Base-by-base conservation (phyloP, 805 yeast species). In the Schizosaccharomyces pombe region DNA sequence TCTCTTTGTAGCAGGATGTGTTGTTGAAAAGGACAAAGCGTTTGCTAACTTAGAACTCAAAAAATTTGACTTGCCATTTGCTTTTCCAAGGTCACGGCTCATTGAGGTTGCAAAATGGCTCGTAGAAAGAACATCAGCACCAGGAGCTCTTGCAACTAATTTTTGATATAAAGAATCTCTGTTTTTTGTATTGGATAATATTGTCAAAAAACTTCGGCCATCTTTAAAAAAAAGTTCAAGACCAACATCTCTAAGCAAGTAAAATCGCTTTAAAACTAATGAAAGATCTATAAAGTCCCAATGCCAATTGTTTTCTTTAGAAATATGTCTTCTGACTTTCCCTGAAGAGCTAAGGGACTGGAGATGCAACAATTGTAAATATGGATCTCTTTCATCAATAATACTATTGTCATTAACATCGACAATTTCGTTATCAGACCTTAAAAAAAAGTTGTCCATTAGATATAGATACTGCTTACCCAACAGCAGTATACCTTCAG, bases 211-310 rank as follows among this genome's bases (percentile, higher is more conserved):
- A 58, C 84, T 81, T 1, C 79, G 75, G 0, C 91, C 93, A 64
- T 80, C 78, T 28, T 73, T 72, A 63, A 84, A 82, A 58, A 83
- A 79, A 61, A 85, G 65, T 61, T 85, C 95, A 34, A 85, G 62
- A 0, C 91, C 94, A 49, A 82, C 82, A 64, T 85, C 93, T 55
- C 94, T 68, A 14, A 85, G 68, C 19, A 85, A 64, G 60, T 85
- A 85, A 39, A 81, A 85, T 54, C 94, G 67, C 58, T 82, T 83
- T 2, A 85, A 77, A 11, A 80, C 75, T 3, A 81, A 77, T 0
- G 77, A 74, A 19, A 86, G 62, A 47, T 75, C 75, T 4, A 70
- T 70, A 22, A 82, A 60, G 26, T 75, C 72, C 91, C 93, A 84
- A 31, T 58, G 58, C 11, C 61, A 52, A 32, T 16, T 22, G 30